These are phyloP conservation scores for Kuraishia ogatae DNA, from an alignment of 805 yeast species.

Conservation along the genomic window DNA sequence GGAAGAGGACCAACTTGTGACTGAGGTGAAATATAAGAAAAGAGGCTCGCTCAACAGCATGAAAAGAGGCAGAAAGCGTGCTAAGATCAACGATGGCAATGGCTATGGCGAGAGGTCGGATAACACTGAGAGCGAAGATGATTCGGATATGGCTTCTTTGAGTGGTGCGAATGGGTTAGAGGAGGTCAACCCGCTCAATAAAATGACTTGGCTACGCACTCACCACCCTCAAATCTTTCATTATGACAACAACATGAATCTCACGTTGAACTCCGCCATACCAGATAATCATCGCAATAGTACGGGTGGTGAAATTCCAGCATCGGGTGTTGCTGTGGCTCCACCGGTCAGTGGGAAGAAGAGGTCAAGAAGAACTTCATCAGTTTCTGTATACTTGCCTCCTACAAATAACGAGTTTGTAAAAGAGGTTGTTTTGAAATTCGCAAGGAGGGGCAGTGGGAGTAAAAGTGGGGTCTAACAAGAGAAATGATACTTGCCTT, in stretches of 20 bases:
- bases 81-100: not conserved
- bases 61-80: not conserved
- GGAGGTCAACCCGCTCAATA: not conserved
- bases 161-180: not conserved
- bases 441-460: not conserved
- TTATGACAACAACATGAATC: not conserved
- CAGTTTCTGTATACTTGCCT: not conserved
- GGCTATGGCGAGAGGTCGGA: not conserved
- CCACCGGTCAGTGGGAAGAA: not conserved
- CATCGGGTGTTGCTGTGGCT: not conserved
- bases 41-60: not conserved
- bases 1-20: not conserved
- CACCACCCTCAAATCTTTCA: slow-evolving; percentile 1
- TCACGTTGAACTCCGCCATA: not conserved
- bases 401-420: not conserved
- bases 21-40: not conserved
- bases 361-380: not conserved
- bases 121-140: not conserved
- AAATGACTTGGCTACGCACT: not conserved
- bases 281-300: not conserved
- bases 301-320: not conserved
- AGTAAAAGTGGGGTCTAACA: not conserved
- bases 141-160: not conserved
- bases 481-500: too few species aligned
- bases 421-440: not conserved